Conservation (phyloP, 768 basidiomycete species). For the Xerocomellus dryophilus region DNA sequence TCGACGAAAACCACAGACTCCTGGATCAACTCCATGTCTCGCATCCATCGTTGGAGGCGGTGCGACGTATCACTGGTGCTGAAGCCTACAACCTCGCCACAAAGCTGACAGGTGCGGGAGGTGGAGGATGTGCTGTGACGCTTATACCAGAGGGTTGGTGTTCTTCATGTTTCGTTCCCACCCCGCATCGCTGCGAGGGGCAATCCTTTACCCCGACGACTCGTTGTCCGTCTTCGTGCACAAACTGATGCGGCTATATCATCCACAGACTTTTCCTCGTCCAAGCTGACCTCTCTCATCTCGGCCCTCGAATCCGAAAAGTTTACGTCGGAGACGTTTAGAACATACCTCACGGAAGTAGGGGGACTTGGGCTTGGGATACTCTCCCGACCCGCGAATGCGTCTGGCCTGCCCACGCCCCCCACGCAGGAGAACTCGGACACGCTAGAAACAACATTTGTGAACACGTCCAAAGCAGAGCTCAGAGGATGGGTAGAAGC, state of each 20-base stretch:
- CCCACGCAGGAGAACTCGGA: slow-evolving; percentile 16
- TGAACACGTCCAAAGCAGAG: slow-evolving; percentile 23
- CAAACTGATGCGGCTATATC: background rate
- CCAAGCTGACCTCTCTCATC: slow-evolving; percentile 56
- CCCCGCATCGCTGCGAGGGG: background rate
- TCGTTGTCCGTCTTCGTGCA: background rate
- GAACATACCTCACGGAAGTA: slow-evolving; percentile 81
- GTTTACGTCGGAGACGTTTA: slow-evolving; percentile 34
- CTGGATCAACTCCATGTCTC: slow-evolving; percentile 87
- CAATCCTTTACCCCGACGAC: background rate
- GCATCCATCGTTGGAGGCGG: slow-evolving; percentile 81
- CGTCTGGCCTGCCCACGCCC: slow-evolving; percentile 26
- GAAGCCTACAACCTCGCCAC: slow-evolving; percentile 72
- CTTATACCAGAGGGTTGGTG: slow-evolving; percentile 87
- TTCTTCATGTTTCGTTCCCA: background rate
- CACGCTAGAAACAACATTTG: slow-evolving; percentile 24
- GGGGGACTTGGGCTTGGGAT: slow-evolving; percentile 93
- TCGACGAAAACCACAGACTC: slow-evolving; percentile 85
- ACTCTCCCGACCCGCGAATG: slow-evolving; percentile 49
- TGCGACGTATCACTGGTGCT: slow-evolving; percentile 64
- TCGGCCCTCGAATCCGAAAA: slow-evolving; percentile 42
- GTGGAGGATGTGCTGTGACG: slow-evolving; percentile 97
- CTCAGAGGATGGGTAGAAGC: slow-evolving; percentile 37
- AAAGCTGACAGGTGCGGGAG: slow-evolving; percentile 97
- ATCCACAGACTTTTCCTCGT: slow-evolving; percentile 63